phyloP scores from a whole-genome alignment of 78 protist species.

The slime mould (Dictyostelium discoideum) region dicty_2.7 NC_007088.5:7515501-7516000 shows the following conservation, averaged over 20 bases:
- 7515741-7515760: background rate
- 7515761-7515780: background rate
- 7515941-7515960: too few relatives aligned
- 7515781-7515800: background rate
- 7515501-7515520: conserved; percentile 97
- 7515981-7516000: too few relatives aligned
- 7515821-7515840: background rate
- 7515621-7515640: background rate
- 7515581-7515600: background rate
- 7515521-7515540: conserved; percentile 98
- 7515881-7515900: too few relatives aligned
- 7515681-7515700: background rate
- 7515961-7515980: too few relatives aligned
- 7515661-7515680: background rate
- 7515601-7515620: background rate
- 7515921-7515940: too few relatives aligned
- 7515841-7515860: too few relatives aligned
- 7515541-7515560: conserved; percentile 96
- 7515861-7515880: too few relatives aligned
- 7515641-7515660: background rate
- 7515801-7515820: background rate
- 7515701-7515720: background rate
- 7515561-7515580: conserved; percentile 3
- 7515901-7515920: too few relatives aligned
- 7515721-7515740: conserved; percentile 26